Conservation (phyloP, 345 rosid genomes). For the Camelina laxa region DNA sequence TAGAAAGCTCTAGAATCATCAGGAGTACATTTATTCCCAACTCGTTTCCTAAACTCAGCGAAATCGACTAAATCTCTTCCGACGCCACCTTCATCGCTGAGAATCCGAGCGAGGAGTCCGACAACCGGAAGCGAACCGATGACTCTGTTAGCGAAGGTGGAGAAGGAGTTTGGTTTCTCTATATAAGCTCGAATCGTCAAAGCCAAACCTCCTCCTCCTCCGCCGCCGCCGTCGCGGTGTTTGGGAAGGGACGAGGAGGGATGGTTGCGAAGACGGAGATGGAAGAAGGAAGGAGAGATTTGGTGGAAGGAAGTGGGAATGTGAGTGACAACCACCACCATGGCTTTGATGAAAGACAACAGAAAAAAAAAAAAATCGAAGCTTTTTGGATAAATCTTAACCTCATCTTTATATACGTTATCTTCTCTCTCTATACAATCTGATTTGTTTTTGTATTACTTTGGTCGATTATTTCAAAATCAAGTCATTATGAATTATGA, state of each 20-base stretch:
- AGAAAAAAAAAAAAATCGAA: not conserved
- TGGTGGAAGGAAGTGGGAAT: slow-evolving; percentile 52
- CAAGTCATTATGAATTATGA: too few species aligned
- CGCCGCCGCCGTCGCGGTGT: slow-evolving; percentile 24
- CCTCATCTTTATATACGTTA: slow-evolving; percentile 61
- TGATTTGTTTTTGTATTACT: not conserved
- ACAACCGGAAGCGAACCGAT: slow-evolving; percentile 87
- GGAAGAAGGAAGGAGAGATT: slow-evolving; percentile 60
- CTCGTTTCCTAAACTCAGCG: slow-evolving; percentile 92
- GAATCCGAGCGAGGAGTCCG: slow-evolving; percentile 84
- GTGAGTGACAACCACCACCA: slow-evolving; percentile 60
- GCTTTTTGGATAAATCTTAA: slow-evolving; percentile 7
- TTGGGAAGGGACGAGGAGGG: slow-evolving; percentile 38
- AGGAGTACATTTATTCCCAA: slow-evolving; percentile 77
- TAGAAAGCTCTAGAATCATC: slow-evolving; percentile 87
- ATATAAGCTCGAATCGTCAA: slow-evolving; percentile 66
- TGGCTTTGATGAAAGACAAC: slow-evolving; percentile 46
- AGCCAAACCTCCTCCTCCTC: slow-evolving; percentile 19
- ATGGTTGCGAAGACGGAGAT: slow-evolving; percentile 45
- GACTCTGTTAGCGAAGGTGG: slow-evolving; percentile 74
- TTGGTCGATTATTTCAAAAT: not conserved
- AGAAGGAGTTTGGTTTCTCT: slow-evolving; percentile 76
- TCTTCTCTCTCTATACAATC: slow-evolving; percentile 28
- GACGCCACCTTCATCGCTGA: slow-evolving; percentile 92
- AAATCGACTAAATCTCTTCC: slow-evolving; percentile 85